phyloP scores from a whole-genome alignment of 2,329 filamentous ascomycete genomes.

The Penicillium thymicola region DNA sequence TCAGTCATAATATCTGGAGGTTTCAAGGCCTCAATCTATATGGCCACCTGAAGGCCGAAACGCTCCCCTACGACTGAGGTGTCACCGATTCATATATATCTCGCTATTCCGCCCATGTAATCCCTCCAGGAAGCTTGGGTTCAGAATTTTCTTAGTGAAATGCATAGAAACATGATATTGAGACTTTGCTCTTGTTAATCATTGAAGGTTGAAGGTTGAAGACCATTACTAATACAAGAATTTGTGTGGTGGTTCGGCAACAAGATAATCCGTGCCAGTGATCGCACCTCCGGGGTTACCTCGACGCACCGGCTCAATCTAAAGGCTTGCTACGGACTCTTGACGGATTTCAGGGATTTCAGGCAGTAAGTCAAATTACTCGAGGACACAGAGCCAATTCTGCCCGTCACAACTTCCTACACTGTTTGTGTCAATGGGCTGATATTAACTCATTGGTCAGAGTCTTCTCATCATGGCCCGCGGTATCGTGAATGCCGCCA shows the following conservation, averaged over 20 bases:
- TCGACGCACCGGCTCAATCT: constrained; percentile 14
- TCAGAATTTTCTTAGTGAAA: not conserved
- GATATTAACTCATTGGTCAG: constrained; percentile 21
- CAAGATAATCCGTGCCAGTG: constrained; percentile 11
- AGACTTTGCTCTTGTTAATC: not conserved
- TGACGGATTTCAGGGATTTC: constrained; percentile 12
- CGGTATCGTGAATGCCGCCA: constrained; percentile 38
- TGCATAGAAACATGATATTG: not conserved
- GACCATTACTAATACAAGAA: constrained; percentile 12
- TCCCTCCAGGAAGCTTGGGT: not conserved
- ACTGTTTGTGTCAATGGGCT: not conserved
- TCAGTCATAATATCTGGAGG: too few relatives aligned
- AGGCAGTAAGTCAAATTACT: constrained; percentile 10
- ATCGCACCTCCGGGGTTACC: constrained; percentile 16
- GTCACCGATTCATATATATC: not conserved
- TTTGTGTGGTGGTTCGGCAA: constrained; percentile 7
- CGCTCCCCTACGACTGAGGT: not conserved
- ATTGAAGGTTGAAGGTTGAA: not conserved
- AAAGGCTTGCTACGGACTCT: constrained; percentile 9
- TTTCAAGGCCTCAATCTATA: not conserved
- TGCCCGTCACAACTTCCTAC: not conserved
- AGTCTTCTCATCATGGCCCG: constrained; percentile 35
- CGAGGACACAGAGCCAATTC: not conserved
- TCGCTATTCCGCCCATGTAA: not conserved
- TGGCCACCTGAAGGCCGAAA: not conserved